Evolutionary conservation across 1,139 yeast genomes (phyloP).

Genomic region (Yamadazyma membranifaciens): DNA sequence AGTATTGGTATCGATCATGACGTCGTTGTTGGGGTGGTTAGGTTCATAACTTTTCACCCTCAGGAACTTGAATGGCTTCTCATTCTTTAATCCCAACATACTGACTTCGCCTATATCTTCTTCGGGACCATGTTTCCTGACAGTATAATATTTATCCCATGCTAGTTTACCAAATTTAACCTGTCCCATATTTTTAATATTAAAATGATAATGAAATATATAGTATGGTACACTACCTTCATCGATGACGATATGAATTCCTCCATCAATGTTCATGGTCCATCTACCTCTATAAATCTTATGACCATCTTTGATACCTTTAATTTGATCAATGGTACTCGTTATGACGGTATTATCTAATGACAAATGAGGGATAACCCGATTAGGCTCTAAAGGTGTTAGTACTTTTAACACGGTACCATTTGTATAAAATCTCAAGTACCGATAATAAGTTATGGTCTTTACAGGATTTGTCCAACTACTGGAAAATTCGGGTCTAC

Average conservation of each 20-base stretch:
- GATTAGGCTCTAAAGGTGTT: constrained; percentile 63
- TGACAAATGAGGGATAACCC: constrained; percentile 55
- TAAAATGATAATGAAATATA: constrained; percentile 59
- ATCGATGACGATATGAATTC: constrained; percentile 53
- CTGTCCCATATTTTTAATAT: constrained; percentile 55
- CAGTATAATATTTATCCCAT: constrained; percentile 63
- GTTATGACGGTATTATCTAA: neutral
- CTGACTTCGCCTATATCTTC: constrained; percentile 50
- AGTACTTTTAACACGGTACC: constrained; percentile 71
- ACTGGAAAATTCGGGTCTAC: constrained; percentile 58
- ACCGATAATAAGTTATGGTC: constrained; percentile 85
- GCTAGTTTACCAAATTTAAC: constrained; percentile 60
- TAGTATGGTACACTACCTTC: constrained; percentile 66
- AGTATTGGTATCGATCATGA: no score
- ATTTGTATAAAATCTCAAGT: constrained; percentile 74
- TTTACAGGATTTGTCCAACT: constrained; percentile 79
- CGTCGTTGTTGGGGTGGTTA: no score
- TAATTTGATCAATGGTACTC: constrained; percentile 19
- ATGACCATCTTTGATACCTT: constrained; percentile 23
- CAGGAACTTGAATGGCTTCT: constrained; percentile 73
- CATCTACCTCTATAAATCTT: constrained; percentile 53
- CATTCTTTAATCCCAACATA: constrained; percentile 61
- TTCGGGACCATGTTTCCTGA: constrained; percentile 38
- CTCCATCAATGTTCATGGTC: constrained; percentile 44
- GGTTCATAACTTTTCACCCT: constrained; percentile 47